phyloP scores from a whole-genome alignment of 1,284 basidiomycete genomes.

The Austropuccinia psidii region DNA sequence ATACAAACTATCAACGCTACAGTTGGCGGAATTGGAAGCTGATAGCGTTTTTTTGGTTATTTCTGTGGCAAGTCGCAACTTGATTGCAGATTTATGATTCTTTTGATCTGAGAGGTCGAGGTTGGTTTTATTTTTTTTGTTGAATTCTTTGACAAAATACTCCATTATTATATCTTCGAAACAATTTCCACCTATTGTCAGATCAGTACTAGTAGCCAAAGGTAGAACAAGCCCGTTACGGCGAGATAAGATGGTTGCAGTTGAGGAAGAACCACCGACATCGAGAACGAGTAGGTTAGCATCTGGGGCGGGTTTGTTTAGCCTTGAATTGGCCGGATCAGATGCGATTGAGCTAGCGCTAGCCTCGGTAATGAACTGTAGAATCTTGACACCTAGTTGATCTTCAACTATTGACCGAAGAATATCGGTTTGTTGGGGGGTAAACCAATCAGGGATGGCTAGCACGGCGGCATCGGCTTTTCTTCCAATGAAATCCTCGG shows the following conservation, averaged over 20 bases:
- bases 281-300: slow-evolving; percentile 54
- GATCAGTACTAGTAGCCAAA: slow-evolving; percentile 52
- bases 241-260: slow-evolving; percentile 53
- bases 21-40: slow-evolving; percentile 78
- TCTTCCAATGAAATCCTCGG: slow-evolving; percentile 80
- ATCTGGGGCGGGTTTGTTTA: slow-evolving; percentile 17
- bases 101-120: slow-evolving; percentile 40
- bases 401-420: slow-evolving; percentile 49
- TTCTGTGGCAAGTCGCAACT: slow-evolving; percentile 84
- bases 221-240: slow-evolving; percentile 55
- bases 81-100: slow-evolving; percentile 80
- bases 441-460: slow-evolving; percentile 58
- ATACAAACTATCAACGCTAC: slow-evolving; percentile 84
- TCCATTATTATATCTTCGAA: slow-evolving; percentile 77
- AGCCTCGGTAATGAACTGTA: slow-evolving; percentile 74
- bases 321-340: slow-evolving; percentile 46
- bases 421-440: slow-evolving; percentile 46
- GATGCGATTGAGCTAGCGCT: slow-evolving; percentile 62
- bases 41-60: slow-evolving; percentile 89
- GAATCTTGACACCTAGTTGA: slow-evolving; percentile 67
- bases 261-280: slow-evolving; percentile 56
- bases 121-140: slow-evolving; percentile 78
- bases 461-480: slow-evolving; percentile 76
- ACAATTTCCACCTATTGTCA: slow-evolving; percentile 55
- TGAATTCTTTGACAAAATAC: slow-evolving; percentile 93